Percentiles rank a stretch among this genome's conserved stretches.
Conservation (phyloP, 345 rosid genomes). For the Conringia planisiliqua region DNA sequence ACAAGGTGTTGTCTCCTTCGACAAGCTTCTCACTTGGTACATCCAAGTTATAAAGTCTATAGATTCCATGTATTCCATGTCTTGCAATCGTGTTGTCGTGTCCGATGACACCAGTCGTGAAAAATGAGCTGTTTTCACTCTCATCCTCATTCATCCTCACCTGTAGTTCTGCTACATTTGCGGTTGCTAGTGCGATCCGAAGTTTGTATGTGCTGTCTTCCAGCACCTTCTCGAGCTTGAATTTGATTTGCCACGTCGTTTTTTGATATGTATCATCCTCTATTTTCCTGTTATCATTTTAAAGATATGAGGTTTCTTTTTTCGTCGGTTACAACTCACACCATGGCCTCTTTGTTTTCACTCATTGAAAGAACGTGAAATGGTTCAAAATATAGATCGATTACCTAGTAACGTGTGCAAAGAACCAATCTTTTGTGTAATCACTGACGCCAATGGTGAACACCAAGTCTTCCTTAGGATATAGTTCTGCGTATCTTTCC, state of each 20-base stretch:
- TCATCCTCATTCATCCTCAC: slow-evolving; percentile 35
- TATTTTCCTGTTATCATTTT: slow-evolving; percentile 28
- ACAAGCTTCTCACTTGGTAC: slow-evolving; percentile 45
- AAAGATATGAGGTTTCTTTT: neutral
- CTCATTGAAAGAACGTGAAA: neutral
- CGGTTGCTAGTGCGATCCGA: slow-evolving; percentile 66
- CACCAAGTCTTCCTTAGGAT: slow-evolving; percentile 58
- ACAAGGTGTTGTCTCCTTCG: slow-evolving; percentile 61
- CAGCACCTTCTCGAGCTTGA: slow-evolving; percentile 40
- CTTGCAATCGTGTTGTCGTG: slow-evolving; percentile 79
- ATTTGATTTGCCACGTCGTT: slow-evolving; percentile 77
- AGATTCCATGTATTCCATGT: slow-evolving; percentile 82
- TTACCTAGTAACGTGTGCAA: slow-evolving; percentile 77
- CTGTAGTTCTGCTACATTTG: slow-evolving; percentile 58
- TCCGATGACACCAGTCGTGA: slow-evolving; percentile 66
- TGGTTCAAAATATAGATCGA: neutral
- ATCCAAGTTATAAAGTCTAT: slow-evolving; percentile 60
- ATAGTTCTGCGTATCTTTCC: slow-evolving; percentile 73
- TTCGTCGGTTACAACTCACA: neutral
- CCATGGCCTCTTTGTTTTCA: neutral
- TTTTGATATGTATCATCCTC: slow-evolving; percentile 43
- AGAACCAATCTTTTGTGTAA: slow-evolving; percentile 77
- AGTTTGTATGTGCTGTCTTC: slow-evolving; percentile 44
- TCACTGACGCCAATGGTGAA: slow-evolving; percentile 59
- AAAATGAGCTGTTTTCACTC: slow-evolving; percentile 32